phyloP scores from a whole-genome alignment of 768 basidiomycete genomes.

The Leucosporidium creatinivorum region DNA sequence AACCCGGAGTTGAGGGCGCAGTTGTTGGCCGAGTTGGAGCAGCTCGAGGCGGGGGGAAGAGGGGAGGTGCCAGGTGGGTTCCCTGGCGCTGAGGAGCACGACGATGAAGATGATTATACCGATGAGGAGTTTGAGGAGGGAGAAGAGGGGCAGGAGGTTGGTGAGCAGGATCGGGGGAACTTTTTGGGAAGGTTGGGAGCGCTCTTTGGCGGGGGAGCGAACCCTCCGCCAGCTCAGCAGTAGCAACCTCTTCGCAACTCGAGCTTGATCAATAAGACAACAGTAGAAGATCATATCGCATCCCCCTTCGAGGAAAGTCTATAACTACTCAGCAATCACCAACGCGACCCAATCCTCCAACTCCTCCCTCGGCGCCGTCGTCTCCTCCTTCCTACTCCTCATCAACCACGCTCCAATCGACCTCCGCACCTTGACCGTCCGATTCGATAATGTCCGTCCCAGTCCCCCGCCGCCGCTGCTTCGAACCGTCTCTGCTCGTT shows the following conservation, averaged over 20 bases:
- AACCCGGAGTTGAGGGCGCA: constrained; percentile 23
- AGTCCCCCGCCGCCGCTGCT: background rate
- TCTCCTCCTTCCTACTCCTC: no score
- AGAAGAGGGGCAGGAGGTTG: constrained; percentile 14
- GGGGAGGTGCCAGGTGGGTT: constrained; percentile 39
- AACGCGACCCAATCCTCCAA: constrained; percentile 14
- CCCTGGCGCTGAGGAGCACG: constrained; percentile 38
- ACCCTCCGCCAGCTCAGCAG: background rate
- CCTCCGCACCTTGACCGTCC: no score
- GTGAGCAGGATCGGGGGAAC: constrained; percentile 15
- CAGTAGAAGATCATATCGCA: background rate
- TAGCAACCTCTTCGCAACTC: background rate
- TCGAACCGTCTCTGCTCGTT: background rate
- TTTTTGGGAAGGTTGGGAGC: constrained; percentile 17
- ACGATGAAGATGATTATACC: constrained; percentile 29
- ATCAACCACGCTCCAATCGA: no score
- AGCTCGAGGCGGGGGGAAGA: constrained; percentile 7
- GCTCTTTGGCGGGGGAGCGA: constrained; percentile 8
- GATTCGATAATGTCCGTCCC: no score
- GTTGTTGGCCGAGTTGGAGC: constrained; percentile 27
- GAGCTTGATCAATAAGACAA: background rate
- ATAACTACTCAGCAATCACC: constrained; percentile 1
- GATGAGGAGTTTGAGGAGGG: constrained; percentile 16
- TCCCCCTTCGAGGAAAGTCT: background rate
- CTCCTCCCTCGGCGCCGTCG: constrained; percentile 1